Evolutionary conservation across 352 stramenopile species (phyloP), one percentile per base, ranked within the genome.

Genomic region (Phytophthora kernoviae): DNA sequence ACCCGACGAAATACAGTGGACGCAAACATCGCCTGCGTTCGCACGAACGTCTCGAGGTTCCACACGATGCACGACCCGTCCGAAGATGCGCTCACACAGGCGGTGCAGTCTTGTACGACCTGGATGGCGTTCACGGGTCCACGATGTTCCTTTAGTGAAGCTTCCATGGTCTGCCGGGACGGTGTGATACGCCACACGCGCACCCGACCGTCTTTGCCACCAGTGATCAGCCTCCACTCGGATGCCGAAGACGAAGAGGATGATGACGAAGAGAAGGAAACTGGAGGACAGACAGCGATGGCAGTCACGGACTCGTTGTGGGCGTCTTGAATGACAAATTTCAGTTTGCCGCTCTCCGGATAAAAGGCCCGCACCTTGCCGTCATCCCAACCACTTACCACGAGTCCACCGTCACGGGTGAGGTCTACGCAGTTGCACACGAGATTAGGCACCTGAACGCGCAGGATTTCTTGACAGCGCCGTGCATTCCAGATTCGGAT

Each of bases 311-410:
- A 89, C 58, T 98, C 94, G 59, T 90, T 94, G 73, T 98, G 96
- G 5, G 96, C 96, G 62, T 98, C 92, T 62, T 96, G 90, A 67
- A 99, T 99, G 44, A 99, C 96, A 65, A 98, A 99, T 67, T 98
- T 96, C 27, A 99, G 79, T 63, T 98, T 98, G 47, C 96, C 96
- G 55, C 75, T 96, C 65, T 99, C 94, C 5, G 96, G 96, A 62
- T 94, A 98, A 69, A 99, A 99, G 2, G 95, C 95, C 17, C 96
- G 88, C 14, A 99, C 96, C 67, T 98, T 98, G 58, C 96, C 96
- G 68, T 99, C 96, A 54, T 96, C 90, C 96, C 96, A 99, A 37
- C 92, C 96, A 33, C 88, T 98, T 26, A 99, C 77, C 57, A 99
- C 98, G 15, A 85, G 85, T 50, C 66, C 74, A 26, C 96, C 96